These are phyloP conservation scores for Barbatosphaeria neglecta DNA, from an alignment of 495 filamentous ascomycete genomes.

Conservation along the genomic window DNA sequence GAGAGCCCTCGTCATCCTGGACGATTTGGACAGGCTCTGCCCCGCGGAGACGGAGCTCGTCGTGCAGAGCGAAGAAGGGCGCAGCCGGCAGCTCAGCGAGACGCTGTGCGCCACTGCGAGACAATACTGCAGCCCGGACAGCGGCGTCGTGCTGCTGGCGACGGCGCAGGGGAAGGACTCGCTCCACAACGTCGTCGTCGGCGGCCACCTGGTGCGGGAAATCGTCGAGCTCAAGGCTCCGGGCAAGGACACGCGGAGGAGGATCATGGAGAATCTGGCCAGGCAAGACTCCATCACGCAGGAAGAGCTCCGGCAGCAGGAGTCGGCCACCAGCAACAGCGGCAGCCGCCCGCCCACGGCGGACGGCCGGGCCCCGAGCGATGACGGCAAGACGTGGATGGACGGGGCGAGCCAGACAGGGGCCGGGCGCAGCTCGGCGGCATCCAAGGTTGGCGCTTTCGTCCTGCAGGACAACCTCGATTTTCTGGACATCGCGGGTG, in stretches of 20 bases:
- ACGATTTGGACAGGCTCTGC: constrained; percentile 87
- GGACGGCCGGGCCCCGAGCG: constrained; percentile 31
- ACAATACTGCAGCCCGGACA: constrained; percentile 63
- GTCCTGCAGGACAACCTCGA: constrained; percentile 65
- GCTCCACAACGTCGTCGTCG: constrained; percentile 66
- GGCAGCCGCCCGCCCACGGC: constrained; percentile 42
- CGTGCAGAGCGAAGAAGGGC: constrained; percentile 80
- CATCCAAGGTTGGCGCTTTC: constrained; percentile 45
- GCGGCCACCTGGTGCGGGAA: constrained; percentile 70
- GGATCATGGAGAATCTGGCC: constrained; percentile 64
- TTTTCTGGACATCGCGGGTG: constrained; percentile 80
- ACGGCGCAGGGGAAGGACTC: constrained; percentile 88
- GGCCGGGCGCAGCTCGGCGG: constrained; percentile 4
- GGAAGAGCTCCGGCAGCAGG: constrained; percentile 17
- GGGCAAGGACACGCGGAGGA: constrained; percentile 78
- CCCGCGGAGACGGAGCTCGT: constrained; percentile 86
- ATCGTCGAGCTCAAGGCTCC: constrained; percentile 79
- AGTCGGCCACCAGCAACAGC: constrained; percentile 19
- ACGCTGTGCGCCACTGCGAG: constrained; percentile 69
- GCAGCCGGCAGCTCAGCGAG: constrained; percentile 87
- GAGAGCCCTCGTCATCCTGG: constrained; percentile 69
- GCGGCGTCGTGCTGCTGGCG: constrained; percentile 74
- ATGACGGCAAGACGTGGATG: constrained; percentile 58
- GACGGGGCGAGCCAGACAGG: constrained; percentile 37
- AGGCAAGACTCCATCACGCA: constrained; percentile 30